Base-by-base conservation (phyloP, 2,329 filamentous ascomycete species). In the Bipolaris zeicola region DNA sequence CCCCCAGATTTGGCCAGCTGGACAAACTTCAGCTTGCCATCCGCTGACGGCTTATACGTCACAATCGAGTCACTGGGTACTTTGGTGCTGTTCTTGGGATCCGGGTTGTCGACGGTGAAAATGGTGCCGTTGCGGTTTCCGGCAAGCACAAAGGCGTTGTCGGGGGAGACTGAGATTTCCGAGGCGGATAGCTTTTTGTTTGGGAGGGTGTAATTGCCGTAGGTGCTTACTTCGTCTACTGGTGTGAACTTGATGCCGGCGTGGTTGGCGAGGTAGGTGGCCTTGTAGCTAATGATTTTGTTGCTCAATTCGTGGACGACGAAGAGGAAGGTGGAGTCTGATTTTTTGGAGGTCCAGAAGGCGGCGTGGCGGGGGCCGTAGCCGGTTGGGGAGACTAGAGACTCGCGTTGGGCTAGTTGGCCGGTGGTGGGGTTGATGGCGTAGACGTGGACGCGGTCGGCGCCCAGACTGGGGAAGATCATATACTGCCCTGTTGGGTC, bases 401-500 rank as follows among this genome's bases (percentile, higher is more conserved):
- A 78, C 24, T 78, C 79, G 59, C 79, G 73, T 16, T 67, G 67
- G 6, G 84, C 76, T 31, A 81, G 78, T 6, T 76, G 68, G 43
- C 80, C 79, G 2, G 70, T 77, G 1, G 67, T 60, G 1, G 66
- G 64, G 61, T 85, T 75, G 65, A 88, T 79, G 52, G 76, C 68
- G 70, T 84, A 90, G 78, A 85, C 75, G 60, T 84, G 85, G 45
- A 90, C 73, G 6, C 85, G 66, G 64, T 91, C 89, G 0, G 83
- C 80, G 38, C 88, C 86, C 5, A 92, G 80, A 64, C 91, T 89
- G 1, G 88, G 87, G 7, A 86, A 81, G 7, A 90, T 67, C 26
- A 90, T 65, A 71, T 83, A 91, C n/a, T 79, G 67, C 5, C 82
- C 83, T 2, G 85, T 88, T 6, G 88, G 88, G 69, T 91, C 88